Conservation (phyloP, 2,329 filamentous ascomycete species). For the Arthrobotrys iridis region DNA sequence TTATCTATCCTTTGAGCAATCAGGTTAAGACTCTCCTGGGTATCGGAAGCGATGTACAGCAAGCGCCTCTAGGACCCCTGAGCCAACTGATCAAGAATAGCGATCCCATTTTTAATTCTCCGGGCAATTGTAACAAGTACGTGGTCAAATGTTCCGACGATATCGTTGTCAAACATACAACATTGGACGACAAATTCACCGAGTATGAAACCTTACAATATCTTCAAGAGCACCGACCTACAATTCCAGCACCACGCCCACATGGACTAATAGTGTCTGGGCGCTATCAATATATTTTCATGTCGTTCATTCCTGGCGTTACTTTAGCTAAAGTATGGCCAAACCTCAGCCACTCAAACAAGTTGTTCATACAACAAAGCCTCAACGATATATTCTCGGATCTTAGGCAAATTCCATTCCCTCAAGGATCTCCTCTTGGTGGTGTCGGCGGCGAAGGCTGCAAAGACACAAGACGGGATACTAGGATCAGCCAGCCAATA, state of each 20-base stretch:
- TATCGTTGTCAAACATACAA: constrained; percentile 23
- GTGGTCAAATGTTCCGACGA: constrained; percentile 42
- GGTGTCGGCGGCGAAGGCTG: constrained; percentile 38
- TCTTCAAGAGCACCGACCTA: constrained; percentile 29
- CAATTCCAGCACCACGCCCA: constrained; percentile 21
- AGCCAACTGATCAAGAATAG: constrained; percentile 26
- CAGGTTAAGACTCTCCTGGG: constrained; percentile 14
- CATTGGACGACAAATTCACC: constrained; percentile 21
- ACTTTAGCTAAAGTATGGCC: constrained; percentile 40
- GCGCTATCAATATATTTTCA: constrained; percentile 28
- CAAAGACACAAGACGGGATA: constrained; percentile 28
- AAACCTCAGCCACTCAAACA: constrained; percentile 11
- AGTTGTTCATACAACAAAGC: constrained; percentile 23
- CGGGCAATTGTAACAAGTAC: constrained; percentile 17
- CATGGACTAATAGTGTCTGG: constrained; percentile 31
- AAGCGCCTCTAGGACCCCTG: constrained; percentile 4
- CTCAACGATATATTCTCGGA: constrained; percentile 22
- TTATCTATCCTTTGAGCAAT: constrained; percentile 11
- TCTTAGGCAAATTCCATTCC: constrained; percentile 30
- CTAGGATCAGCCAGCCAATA: constrained; percentile 12
- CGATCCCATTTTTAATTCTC: constrained; percentile 21
- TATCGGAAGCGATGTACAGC: constrained; percentile 5
- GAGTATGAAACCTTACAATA: constrained; percentile 25
- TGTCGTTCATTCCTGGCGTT: constrained; percentile 35
- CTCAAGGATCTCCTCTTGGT: constrained; percentile 27